Conservation (phyloP, 306 rosid species). For the Luffa acutangula region DNA sequence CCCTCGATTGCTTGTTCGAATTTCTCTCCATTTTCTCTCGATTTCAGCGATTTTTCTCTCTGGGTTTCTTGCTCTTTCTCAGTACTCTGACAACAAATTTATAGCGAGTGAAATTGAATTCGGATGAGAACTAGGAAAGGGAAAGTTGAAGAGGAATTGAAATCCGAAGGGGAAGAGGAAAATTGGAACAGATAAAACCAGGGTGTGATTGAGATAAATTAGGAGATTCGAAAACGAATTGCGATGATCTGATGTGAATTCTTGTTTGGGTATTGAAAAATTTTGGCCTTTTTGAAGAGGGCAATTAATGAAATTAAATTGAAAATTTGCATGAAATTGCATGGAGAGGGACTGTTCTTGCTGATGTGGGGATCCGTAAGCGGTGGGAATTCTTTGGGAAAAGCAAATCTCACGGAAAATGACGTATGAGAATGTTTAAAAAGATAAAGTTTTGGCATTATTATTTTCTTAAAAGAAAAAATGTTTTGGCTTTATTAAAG, state of each 20-base stretch:
- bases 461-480: too few species aligned
- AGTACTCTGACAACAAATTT: not conserved
- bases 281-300: too few species aligned
- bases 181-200: not conserved
- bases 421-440: not conserved
- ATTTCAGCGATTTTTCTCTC: not conserved
- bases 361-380: not conserved
- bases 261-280: not conserved
- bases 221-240: not conserved
- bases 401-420: not conserved
- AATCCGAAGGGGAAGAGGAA: not conserved
- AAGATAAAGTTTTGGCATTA: not conserved
- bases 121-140: not conserved
- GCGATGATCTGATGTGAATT: not conserved
- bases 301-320: not conserved
- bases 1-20: not conserved
- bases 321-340: not conserved
- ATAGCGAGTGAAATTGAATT: not conserved
- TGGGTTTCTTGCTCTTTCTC: not conserved
- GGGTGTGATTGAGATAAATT: not conserved
- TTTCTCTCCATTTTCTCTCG: conserved; percentile 17
- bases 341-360: not conserved
- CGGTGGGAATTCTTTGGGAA: not conserved
- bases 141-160: not conserved
- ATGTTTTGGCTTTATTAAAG: too few species aligned